Evolutionary conservation across 108 stramenopile species (phyloP), one percentile per base, ranked within the genome.

Genomic region (Discostella pseudostelligera): DNA sequence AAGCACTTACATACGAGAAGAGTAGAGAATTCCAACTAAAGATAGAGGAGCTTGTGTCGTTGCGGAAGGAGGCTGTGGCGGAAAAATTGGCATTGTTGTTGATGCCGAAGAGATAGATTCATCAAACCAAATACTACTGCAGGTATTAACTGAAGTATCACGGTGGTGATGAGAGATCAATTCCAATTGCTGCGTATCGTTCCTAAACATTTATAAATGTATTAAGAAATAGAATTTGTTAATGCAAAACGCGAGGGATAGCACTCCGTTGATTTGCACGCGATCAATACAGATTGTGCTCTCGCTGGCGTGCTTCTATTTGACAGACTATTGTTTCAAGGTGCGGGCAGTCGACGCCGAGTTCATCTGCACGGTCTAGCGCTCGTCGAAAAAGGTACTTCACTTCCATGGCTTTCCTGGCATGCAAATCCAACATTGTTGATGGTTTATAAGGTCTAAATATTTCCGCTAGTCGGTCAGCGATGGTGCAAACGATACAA

Each of bases 321-420:
- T 85, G 83, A 16, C 65, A 50, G 0, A 90, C 88, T 17, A 90
- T 25, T 24, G 89, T 90, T 44, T 90, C 89, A 13, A 94, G 59
- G 58, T 85, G 81, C 29, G 89, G 89, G 40, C 74, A 81, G 9
- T 76, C 53, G 4, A 94, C 73, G 9, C 76, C 80, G 9, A 94
- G 66, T 14, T 56, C 54, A 16, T 82, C 62, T 1, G 89, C 93
- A 22, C 83, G 73, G 61, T 88, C 78, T 14, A 90, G 64, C 22
- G 93, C 86, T 65, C 79, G 82, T 65, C 80, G 48, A 61, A 94
- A 94, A 8, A 94, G 48, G 47, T 89, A 94, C 39, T 85, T 59
- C 1, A 90, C 93, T 73, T 94, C 93, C 86, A 94, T 90, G 3
- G 89, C 81, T 32, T 78, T 83, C 17, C 87, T 63, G 44, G 87